These are phyloP conservation scores for Curvularia sp. DNA, from an alignment of 2,329 filamentous ascomycete species.

Conservation along the genomic window DNA sequence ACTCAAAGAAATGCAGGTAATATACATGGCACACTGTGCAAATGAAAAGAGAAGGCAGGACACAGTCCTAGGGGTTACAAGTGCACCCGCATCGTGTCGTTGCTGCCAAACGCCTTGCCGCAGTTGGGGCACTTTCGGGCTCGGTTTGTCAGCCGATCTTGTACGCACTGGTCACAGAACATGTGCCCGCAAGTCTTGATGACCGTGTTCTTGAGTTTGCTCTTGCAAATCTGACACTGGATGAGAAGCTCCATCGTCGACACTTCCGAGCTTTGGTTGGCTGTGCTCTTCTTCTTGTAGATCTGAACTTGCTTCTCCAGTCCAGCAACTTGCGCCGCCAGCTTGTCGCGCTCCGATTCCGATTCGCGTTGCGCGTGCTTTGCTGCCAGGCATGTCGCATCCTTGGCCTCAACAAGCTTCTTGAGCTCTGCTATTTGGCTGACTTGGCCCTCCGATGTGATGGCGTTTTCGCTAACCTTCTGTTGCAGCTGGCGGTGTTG, in stretches of 20 bases:
- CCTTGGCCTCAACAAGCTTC: slow-evolving; percentile 75
- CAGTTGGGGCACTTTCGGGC: slow-evolving; percentile 96
- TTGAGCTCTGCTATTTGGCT: slow-evolving; percentile 80
- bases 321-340: slow-evolving; percentile 78
- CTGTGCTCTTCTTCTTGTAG: slow-evolving; percentile 82
- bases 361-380: slow-evolving; percentile 66
- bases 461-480: slow-evolving; percentile 71
- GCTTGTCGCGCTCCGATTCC: slow-evolving; percentile 77
- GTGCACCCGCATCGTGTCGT: slow-evolving; percentile 76
- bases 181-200: slow-evolving; percentile 94
- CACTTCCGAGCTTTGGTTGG: slow-evolving; percentile 81
- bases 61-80: slow-evolving; percentile 22
- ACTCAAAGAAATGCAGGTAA: slow-evolving; percentile 18
- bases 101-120: slow-evolving; percentile 86
- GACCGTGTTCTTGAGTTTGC: slow-evolving; percentile 91
- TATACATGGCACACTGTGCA: slow-evolving; percentile 18
- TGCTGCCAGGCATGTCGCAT: slow-evolving; percentile 71
- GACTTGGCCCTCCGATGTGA: slow-evolving; percentile 74
- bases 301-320: slow-evolving; percentile 82
- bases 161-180: slow-evolving; percentile 90
- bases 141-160: slow-evolving; percentile 85
- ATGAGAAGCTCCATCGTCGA: slow-evolving; percentile 81
- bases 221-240: slow-evolving; percentile 90
- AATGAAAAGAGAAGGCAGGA: slow-evolving; percentile 2
- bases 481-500: slow-evolving; percentile 80